A percentile compares a stretch with the other conserved stretches of the same genome.
Evolutionary conservation across 768 basidiomycete species (phyloP).

Genomic region (Leucosporidium scottii): DNA sequence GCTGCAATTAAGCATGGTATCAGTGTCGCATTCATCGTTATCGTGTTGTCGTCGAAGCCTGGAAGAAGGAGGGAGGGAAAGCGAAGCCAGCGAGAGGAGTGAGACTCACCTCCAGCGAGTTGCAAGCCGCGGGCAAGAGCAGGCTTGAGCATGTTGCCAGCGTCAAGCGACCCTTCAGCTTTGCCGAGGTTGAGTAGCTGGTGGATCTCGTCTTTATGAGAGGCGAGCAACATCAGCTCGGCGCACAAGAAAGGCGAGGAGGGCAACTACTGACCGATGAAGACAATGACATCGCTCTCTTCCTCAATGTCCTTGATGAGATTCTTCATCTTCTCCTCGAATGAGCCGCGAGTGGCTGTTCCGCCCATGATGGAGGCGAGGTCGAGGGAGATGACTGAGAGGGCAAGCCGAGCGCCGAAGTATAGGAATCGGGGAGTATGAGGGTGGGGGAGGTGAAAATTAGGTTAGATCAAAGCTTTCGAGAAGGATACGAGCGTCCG

Average conservation of each 20-base stretch:
- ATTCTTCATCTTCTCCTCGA: slow-evolving; percentile 88
- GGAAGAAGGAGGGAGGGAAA: slow-evolving; percentile 38
- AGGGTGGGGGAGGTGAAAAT: too few species aligned
- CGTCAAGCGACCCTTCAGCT: slow-evolving; percentile 88
- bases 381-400: slow-evolving; percentile 71
- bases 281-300: slow-evolving; percentile 75
- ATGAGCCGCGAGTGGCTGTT: slow-evolving; percentile 74
- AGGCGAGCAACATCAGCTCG: background rate
- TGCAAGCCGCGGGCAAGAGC: slow-evolving; percentile 78
- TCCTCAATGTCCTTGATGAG: slow-evolving; percentile 78
- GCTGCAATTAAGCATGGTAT: too few species aligned
- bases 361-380: slow-evolving; percentile 71
- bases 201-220: slow-evolving; percentile 49
- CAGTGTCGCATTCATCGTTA: too few species aligned
- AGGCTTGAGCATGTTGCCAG: slow-evolving; percentile 51
- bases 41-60: too few species aligned
- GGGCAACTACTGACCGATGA: slow-evolving; percentile 52
- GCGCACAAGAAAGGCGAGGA: too few species aligned
- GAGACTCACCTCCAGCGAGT: slow-evolving; percentile 43
- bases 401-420: slow-evolving; percentile 50
- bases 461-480: too few species aligned
- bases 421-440: too few species aligned
- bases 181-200: slow-evolving; percentile 84
- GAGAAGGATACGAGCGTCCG: slow-evolving; percentile 41
- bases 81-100: slow-evolving; percentile 46